phyloP scores from a whole-genome alignment of 306 rosid species.

The Gynostemma pentaphyllum region DNA sequence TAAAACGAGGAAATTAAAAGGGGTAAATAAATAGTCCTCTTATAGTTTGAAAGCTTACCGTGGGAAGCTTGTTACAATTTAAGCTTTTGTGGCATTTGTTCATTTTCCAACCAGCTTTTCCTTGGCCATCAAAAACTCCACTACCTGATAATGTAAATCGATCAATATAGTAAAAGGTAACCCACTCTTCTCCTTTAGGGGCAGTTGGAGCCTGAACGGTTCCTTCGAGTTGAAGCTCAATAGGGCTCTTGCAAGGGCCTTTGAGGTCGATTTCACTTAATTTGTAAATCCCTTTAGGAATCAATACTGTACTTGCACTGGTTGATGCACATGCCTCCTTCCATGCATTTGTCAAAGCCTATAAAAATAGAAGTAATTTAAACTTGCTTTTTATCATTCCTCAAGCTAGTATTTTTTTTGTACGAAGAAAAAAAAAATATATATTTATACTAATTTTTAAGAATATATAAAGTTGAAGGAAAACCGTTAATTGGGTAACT shows the following conservation, averaged over 20 bases:
- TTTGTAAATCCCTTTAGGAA: constrained; percentile 12
- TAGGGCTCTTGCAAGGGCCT: constrained; percentile 36
- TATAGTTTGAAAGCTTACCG: constrained; percentile 14
- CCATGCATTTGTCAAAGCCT: constrained; percentile 25
- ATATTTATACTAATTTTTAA: too few relatives aligned
- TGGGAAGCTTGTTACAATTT: constrained; percentile 11
- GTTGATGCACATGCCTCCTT: constrained; percentile 22
- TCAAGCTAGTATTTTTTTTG: not conserved
- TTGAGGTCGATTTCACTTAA: not conserved
- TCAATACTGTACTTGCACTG: constrained; percentile 2
- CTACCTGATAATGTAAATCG: constrained; percentile 23
- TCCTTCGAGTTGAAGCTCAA: constrained; percentile 16
- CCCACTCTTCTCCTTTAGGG: constrained; percentile 15
- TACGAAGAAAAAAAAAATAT: too few relatives aligned
- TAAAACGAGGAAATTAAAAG: not conserved
- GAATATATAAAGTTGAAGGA: too few relatives aligned
- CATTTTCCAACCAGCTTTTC: constrained; percentile 24
- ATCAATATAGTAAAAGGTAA: constrained; percentile 15
- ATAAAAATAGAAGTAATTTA: not conserved
- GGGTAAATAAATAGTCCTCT: too few relatives aligned
- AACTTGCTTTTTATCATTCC: not conserved
- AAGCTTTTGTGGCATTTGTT: constrained; percentile 11
- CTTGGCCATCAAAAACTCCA: constrained; percentile 41
- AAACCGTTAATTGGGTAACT: too few relatives aligned
- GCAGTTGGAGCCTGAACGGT: constrained; percentile 24